Base-by-base conservation (phyloP, 108 stramenopile genomes). In the Nitzschia inconspicua region DNA sequence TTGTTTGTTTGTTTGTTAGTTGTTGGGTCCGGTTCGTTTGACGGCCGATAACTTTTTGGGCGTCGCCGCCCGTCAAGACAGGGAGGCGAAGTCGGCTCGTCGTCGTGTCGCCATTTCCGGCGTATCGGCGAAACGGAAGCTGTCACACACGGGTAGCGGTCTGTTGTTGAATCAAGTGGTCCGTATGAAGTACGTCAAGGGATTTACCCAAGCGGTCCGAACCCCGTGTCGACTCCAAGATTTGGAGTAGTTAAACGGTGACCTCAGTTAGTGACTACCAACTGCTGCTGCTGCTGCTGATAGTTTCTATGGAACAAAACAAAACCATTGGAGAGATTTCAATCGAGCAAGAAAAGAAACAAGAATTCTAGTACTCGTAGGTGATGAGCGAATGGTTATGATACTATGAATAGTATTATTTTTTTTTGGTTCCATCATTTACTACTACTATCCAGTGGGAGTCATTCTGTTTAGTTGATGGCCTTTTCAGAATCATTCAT, bases 201-300 rank as follows among this genome's bases (percentile, higher is more conserved):
- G 91, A 8, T 89, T 89, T 48, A 93, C 85, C 3, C 85, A 93
- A 34, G 91, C 87, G 3, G 87, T 89, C 48, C 75, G 86, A 9
- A 76, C 79, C 20, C 83, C 82, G 7, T 83, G 84, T 47, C 65
- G 62, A 47, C 46, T 78, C 11, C 70, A 79, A 48, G 88, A 93
- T 51, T 68, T 91, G 67, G 30, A 54, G 37, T 54, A 16, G 11
- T 37, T 37, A 11, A 10, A 11, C 11, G 36, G 11, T n/a, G n/a
- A n/a, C n/a, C n/a, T n/a, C n/a, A n/a, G n/a, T n/a, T n/a, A n/a
- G n/a, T n/a, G n/a, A n/a, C n/a, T n/a, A n/a, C n/a, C n/a, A n/a
- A n/a, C 10, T 13, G 37, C 37, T 39, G 37, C 37, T 39, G n/a
- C n/a, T n/a, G n/a, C n/a, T n/a, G n/a, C n/a, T n/a, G n/a, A n/a